Base-by-base conservation (phyloP, 139 green algal species). In the Tetradesmus lagerheimii region DNA sequence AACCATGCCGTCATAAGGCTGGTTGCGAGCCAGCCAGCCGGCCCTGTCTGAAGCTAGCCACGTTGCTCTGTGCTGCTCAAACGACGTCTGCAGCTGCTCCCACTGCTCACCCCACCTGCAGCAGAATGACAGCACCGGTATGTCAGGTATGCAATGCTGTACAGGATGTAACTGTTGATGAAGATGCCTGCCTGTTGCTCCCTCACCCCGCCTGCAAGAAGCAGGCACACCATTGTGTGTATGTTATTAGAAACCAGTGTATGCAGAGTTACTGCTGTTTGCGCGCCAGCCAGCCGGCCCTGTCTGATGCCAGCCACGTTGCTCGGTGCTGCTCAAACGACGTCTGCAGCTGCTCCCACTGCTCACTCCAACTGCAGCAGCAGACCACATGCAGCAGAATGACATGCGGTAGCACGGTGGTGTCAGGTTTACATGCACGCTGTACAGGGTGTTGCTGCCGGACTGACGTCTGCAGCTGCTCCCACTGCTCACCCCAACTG, bases 251-350 rank as follows among this genome's bases (percentile, higher is more conserved):
- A n/a, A n/a, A n/a, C n/a, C n/a, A n/a, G n/a, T n/a, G n/a, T n/a
- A n/a, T n/a, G n/a, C n/a, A n/a, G n/a, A n/a, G n/a, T n/a, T 94
- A 96, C 14, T 91, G 86, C 8, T 88, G 53, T 80, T 94, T 93
- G 11, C 92, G 88, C 1, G 53, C 75, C 43, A 93, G 85, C 92
- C 93, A 96, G 27, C 37, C 76, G 2, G 90, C 53, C 35, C 85
- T 20, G 67, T 92, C 50, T 34, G 66, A 76, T 37, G 34, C 66
- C 35, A 95, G 85, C 84, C 85, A 91, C 15, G 80, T 74, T 43
- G 89, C 90, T 31, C 91, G 82, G 15, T 91, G 89, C 29, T 76
- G 37, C 78, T 97, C 94, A 83, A 95, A 97, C 0, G 89, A 82
- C 47, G 53, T 34, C 8, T 89, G 47, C 39, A 97, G 83, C 34